Percentiles rank a stretch among this genome's conserved stretches.
Conservation (phyloP, 208 protist genomes). For the Trichomonas tenax region DNA sequence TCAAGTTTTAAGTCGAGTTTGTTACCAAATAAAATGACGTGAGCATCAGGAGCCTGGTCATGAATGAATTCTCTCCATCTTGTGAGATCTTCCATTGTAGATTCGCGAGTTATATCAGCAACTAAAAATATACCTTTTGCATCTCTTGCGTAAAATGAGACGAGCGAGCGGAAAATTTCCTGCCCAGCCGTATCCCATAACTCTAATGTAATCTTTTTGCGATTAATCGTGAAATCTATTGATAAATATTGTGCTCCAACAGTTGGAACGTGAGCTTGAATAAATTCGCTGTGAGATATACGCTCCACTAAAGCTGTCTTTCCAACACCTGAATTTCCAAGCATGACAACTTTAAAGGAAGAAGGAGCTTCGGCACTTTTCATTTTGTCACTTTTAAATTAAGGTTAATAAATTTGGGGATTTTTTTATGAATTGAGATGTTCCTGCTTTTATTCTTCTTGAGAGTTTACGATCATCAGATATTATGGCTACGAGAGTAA, state of each 20-base stretch:
- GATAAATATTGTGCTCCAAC: neutral
- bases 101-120: neutral
- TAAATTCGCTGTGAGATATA: neutral
- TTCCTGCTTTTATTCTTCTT: too few species aligned
- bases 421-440: too few species aligned
- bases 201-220: neutral
- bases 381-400: neutral
- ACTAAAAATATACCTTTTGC: neutral
- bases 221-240: neutral
- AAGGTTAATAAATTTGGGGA: too few species aligned
- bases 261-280: neutral
- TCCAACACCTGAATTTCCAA: neutral
- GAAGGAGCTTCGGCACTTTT: neutral
- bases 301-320: neutral
- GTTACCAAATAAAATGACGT: neutral
- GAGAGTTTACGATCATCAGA: too few species aligned
- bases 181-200: neutral
- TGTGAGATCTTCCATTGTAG: neutral
- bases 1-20: neutral
- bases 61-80: neutral
- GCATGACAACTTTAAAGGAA: neutral
- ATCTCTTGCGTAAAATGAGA: neutral
- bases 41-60: neutral
- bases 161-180: neutral
- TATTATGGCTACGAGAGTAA: too few species aligned